A percentile compares a stretch with the other conserved stretches of the same genome.
Evolutionary conservation across 208 protist genomes (phyloP).

Genomic region (Acanthamoeba royreba): DNA sequence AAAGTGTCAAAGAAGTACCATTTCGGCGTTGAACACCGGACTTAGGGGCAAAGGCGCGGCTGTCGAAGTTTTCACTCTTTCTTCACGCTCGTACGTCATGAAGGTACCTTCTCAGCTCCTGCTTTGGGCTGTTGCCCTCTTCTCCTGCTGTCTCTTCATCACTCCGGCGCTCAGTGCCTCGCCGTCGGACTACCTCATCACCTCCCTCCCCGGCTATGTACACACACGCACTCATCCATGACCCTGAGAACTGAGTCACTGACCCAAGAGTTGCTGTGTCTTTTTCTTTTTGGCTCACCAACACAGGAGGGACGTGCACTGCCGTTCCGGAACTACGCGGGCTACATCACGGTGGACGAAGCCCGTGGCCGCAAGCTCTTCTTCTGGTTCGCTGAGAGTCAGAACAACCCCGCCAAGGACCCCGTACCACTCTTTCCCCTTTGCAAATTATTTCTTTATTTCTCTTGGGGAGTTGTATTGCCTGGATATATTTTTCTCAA

Average conservation of each 20-base stretch:
- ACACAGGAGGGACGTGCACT: not conserved
- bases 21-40: too few species aligned
- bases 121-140: not conserved
- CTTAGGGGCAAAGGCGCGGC: too few species aligned
- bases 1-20: too few species aligned
- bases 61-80: too few species aligned
- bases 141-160: too few species aligned
- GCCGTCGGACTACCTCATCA: not conserved
- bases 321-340: constrained; percentile 39
- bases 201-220: constrained; percentile 21
- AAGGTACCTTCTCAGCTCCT: too few species aligned
- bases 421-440: not conserved
- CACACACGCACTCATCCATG: not conserved
- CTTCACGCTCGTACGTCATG: too few species aligned
- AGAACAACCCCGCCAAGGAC: constrained; percentile 37
- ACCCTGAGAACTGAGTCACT: too few species aligned
- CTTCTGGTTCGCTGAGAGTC: constrained; percentile 62
- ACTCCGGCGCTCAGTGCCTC: not conserved
- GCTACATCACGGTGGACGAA: constrained; percentile 52
- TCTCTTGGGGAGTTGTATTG: not conserved
- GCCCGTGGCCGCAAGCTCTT: constrained; percentile 13
- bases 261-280: not conserved
- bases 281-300: not conserved
- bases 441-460: not conserved
- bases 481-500: not conserved